Evolutionary conservation across 2,329 filamentous ascomycete genomes (phyloP), one percentile per base, ranked within the genome.

Genomic region (Aureobasidium sp.): DNA sequence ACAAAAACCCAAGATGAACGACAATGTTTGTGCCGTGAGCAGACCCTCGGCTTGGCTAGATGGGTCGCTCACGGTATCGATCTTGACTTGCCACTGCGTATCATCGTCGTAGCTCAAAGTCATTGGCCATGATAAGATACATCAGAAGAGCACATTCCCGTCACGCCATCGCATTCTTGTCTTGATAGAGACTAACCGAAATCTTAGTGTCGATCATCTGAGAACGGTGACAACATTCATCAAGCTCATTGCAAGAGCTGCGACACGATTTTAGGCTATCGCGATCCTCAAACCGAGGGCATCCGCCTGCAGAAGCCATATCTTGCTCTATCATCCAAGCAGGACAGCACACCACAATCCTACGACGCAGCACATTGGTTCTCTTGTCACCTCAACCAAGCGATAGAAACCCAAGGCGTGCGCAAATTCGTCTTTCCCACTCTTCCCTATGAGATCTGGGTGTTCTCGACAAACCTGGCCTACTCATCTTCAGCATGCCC

Each of bases 371-470:
- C 69, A 45, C 74, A 78, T 61, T 82, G 73, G 75, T 75, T 85
- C 31, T 77, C 80, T n/a, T 80, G 81, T 6, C 80, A 82, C 60
- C 72, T 87, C 4, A 74, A 86, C 31, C 78, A 79, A 58, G 71
- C 82, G 5, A 79, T 84, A 44, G 82, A 85, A 27, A 79, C 78
- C 62, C 77, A 79, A 65, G 82, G 81, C 40, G 74, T 81, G 3
- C 78, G 82, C 19, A 80, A 82, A 66, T 85, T 86, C 71, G 63
- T 84, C 58, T 78, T 88, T 1, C 83, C 86, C 66, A 85, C 86
- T 50, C 75, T 86, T 15, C 40, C 33, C 7, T 39, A 48, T 14
- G 39, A 70, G 59, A 49, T 85, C 31, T 86, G 83, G 84, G 75
- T 83, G 60, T 86, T 86, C 71, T 83, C 84, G 8, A 81, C 82